phyloP scores from a whole-genome alignment of 1,139 yeast species.

The Taphrina communis region DNA sequence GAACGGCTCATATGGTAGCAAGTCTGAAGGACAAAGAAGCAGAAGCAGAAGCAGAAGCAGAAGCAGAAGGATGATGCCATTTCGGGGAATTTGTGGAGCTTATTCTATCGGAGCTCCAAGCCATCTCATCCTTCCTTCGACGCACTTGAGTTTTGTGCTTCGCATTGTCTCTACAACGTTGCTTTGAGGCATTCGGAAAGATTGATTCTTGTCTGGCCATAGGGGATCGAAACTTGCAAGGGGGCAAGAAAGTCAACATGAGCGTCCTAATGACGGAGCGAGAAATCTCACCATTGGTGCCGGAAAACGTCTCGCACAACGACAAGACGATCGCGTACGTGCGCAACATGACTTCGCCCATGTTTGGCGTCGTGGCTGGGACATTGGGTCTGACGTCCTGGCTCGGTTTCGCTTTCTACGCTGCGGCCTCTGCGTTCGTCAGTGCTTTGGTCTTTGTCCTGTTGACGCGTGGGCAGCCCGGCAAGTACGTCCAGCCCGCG shows the following conservation, averaged over 20 bases:
- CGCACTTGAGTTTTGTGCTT: neutral
- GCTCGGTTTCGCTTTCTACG: slow-evolving; percentile 37
- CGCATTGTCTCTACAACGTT: no score
- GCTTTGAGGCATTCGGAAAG: no score
- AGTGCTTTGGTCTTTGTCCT: slow-evolving; percentile 25
- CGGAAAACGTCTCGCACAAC: slow-evolving; percentile 35
- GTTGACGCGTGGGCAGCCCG: slow-evolving; percentile 24
- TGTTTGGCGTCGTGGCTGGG: slow-evolving; percentile 42
- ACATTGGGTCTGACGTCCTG: slow-evolving; percentile 41
- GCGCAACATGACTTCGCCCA: slow-evolving; percentile 40
- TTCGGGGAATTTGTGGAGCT: slow-evolving; percentile 9
- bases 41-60: neutral
- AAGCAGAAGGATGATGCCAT: slow-evolving; percentile 3
- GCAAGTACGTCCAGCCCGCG: slow-evolving; percentile 28
- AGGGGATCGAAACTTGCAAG: no score
- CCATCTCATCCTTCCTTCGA: neutral
- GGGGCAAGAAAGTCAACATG: neutral
- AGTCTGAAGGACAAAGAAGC: no score
- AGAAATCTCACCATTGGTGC: slow-evolving; percentile 32
- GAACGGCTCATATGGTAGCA: no score
- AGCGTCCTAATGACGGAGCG: neutral
- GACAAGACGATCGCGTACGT: slow-evolving; percentile 34
- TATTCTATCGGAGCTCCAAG: neutral
- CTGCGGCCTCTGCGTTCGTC: slow-evolving; percentile 25
- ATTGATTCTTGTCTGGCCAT: no score